Base-by-base conservation (phyloP, 148 eudicot genomes). In the Rhododendron molle region DNA sequence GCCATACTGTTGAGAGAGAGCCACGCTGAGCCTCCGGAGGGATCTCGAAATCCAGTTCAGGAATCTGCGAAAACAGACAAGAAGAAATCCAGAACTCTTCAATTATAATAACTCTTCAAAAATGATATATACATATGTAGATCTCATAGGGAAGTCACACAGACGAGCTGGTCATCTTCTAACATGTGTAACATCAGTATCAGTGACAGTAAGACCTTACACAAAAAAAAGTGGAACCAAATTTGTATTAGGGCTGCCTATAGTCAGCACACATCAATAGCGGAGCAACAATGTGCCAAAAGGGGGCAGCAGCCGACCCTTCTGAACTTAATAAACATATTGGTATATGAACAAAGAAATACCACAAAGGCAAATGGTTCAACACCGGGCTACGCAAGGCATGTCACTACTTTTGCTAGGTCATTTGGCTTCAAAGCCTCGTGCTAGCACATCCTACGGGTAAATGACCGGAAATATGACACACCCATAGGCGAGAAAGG, bases 1-100 rank as follows among this genome's bases (percentile, higher is more conserved):
- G 62, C 86, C 79, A 89, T 92, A 97, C 99, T 40, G 98, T 95
- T 76, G 98, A 97, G 50, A 97, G 86, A 86, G 95, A 94, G 65
- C 99, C 99, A 87, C 98, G 95, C 87, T 97, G 99, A 88, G 99
- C 92, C 90, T 95, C 98, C 7, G 96, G 95, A 40, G 99, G 99
- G 69, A 97, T 97, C 94, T 97, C 99, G 79, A 97, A 97, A 84
- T 95, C 99, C 85, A 97, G 88, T 91, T 97, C 98, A 84, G 96
- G 98, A 80, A 97, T 91, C 99, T 97, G 89, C 90, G 90, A 78
- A 80, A 80, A 16, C 80, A 80, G 38, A 69, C 21, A 40, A 56
- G 10, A 26, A 7, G 54, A 56, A 76, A 38, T 28, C 43, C 23
- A 79, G 14, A 65, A 21, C 47, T 79, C 83, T 80, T 36, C 36